These are phyloP conservation scores for Medicago truncatula DNA, from an alignment of 306 rosid genomes.

Conservation along the genomic window DNA sequence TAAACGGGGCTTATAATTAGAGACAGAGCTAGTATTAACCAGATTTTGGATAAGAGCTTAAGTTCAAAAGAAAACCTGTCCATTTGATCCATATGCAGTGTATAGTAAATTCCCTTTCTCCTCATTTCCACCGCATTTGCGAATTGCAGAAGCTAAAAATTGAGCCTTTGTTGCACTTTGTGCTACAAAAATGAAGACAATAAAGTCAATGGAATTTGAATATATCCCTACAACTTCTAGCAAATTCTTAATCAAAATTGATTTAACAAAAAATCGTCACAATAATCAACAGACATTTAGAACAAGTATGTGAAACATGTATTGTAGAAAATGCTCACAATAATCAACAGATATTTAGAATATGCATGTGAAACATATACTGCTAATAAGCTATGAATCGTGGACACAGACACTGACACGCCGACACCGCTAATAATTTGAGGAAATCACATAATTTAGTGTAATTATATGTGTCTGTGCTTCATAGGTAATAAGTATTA, in stretches of 20 bases:
- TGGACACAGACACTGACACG: too few species aligned
- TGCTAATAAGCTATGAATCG: too few species aligned
- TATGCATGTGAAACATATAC: too few species aligned
- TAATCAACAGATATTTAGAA: too few species aligned
- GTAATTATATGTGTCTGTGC: too few species aligned
- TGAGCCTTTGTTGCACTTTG: conserved; percentile 83
- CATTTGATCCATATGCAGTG: conserved; percentile 89
- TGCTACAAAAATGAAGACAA: conserved; percentile 56
- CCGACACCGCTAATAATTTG: too few species aligned
- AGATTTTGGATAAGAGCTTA: not conserved
- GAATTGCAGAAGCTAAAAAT: conserved; percentile 87
- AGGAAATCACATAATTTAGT: too few species aligned
- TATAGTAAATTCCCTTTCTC: conserved; percentile 82
- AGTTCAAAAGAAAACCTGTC: conserved; percentile 70
- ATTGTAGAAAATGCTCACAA: too few species aligned
- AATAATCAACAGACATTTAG: conserved; percentile 29
- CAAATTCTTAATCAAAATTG: conserved; percentile 16
- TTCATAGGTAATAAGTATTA: conserved; percentile 23
- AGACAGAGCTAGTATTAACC: too few species aligned
- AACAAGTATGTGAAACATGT: conserved; percentile 18
- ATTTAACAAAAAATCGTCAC: conserved; percentile 10
- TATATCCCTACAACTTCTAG: conserved; percentile 15
- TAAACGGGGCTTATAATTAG: too few species aligned
- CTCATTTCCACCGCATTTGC: conserved; percentile 92
- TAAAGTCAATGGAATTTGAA: conserved; percentile 25